phyloP scores from a whole-genome alignment of 192 early-diverging fungal species.

The Umbelopsis sp. region DNA sequence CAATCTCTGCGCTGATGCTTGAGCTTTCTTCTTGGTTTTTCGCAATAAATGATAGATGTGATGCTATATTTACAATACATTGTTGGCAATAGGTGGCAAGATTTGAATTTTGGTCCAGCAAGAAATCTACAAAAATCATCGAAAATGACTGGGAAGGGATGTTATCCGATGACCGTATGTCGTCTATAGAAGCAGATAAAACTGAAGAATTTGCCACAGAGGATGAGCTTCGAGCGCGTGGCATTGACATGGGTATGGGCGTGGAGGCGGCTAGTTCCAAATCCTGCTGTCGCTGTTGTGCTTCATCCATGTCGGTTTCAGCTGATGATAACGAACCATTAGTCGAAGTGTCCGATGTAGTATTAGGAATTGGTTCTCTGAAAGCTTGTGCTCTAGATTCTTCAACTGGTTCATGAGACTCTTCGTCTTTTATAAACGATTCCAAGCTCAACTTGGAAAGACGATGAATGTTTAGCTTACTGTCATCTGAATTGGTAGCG shows the following conservation, averaged over 20 bases:
- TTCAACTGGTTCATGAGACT: background rate
- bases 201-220: background rate
- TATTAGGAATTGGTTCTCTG: background rate
- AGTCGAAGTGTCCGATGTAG: too few relatives aligned
- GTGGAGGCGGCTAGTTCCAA: constrained; percentile 1
- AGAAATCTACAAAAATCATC: constrained; percentile 44
- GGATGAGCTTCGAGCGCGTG: background rate
- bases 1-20: constrained; percentile 21
- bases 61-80: constrained; percentile 42
- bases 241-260: background rate
- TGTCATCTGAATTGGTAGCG: background rate
- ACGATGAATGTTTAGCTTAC: constrained; percentile 1
- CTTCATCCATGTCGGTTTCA: background rate
- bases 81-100: constrained; percentile 45
- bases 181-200: background rate
- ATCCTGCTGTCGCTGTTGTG: background rate
- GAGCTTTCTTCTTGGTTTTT: constrained; percentile 1
- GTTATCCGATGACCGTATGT: background rate
- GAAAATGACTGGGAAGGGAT: constrained; percentile 45
- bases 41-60: constrained; percentile 21
- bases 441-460: constrained; percentile 21
- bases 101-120: constrained; percentile 50
- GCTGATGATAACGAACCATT: too few relatives aligned
- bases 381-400: background rate
- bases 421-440: background rate